Evolutionary conservation across 306 rosid species (phyloP).

Genomic region (Cicer pinnatifidum): DNA sequence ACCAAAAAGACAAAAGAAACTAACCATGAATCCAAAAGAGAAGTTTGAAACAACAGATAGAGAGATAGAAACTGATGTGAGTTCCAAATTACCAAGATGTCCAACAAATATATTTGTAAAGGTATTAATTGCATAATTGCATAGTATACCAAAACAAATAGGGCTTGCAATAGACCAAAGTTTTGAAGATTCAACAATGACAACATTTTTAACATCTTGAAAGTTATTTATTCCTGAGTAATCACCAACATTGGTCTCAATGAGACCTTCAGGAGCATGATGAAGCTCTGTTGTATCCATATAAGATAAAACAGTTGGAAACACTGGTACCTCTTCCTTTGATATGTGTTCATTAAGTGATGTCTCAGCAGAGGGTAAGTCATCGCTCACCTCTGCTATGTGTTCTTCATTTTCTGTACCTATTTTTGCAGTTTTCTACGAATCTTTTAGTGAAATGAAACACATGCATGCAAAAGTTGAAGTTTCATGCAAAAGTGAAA

Average conservation of each 20-base stretch:
- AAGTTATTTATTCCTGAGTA: conserved; percentile 40
- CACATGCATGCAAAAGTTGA: neutral
- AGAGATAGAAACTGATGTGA: conserved; percentile 78
- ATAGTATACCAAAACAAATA: conserved; percentile 73
- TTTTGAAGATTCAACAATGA: conserved; percentile 52
- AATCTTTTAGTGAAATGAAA: conserved; percentile 24
- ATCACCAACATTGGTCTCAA: conserved; percentile 59
- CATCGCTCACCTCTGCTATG: conserved; percentile 47
- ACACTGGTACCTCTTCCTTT: conserved; percentile 26
- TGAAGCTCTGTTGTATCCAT: conserved; percentile 52
- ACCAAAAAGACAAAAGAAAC: conserved; percentile 33
- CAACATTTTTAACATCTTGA: conserved; percentile 46
- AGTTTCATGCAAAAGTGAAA: neutral
- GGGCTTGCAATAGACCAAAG: conserved; percentile 81
- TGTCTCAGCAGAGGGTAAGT: conserved; percentile 48
- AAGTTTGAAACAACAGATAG: conserved; percentile 78
- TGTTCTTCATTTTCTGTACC: conserved; percentile 40
- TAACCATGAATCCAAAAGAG: conserved; percentile 91
- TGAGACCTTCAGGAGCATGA: conserved; percentile 54
- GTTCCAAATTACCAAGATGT: conserved; percentile 74
- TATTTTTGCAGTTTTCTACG: conserved; percentile 49
- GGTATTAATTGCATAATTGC: conserved; percentile 79
- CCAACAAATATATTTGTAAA: conserved; percentile 85
- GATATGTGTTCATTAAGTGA: neutral
- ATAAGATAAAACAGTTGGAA: neutral